Evolutionary conservation across 805 yeast genomes (phyloP).

Genomic region (Wickerhamiella australiensis): DNA sequence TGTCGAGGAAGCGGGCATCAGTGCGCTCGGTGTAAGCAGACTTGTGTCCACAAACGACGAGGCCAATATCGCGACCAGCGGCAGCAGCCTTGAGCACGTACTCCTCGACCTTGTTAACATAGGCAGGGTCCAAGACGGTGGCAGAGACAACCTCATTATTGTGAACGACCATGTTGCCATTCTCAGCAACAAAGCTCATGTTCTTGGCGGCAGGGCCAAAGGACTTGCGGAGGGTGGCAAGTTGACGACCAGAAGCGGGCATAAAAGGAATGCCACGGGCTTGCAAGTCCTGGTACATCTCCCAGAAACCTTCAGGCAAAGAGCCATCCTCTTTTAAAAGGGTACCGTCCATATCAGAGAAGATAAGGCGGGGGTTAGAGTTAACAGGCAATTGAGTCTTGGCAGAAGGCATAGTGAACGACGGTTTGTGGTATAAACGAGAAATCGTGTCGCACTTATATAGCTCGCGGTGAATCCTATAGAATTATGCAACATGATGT

Average conservation of each 20-base stretch:
- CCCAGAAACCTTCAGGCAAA: conserved; percentile 11
- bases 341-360: conserved; percentile 12
- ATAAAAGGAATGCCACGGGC: conserved; percentile 10
- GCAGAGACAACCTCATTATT: conserved; percentile 10
- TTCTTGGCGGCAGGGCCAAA: conserved; percentile 11
- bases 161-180: conserved; percentile 12
- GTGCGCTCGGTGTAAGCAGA: conserved; percentile 12
- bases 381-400: not conserved
- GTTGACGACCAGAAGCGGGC: conserved; percentile 11
- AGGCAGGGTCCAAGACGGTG: conserved; percentile 8
- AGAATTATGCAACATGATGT: conserved; percentile 3
- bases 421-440: not conserved
- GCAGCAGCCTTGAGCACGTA: conserved; percentile 11
- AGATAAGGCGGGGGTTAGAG: conserved; percentile 8
- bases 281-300: conserved; percentile 11
- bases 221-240: conserved; percentile 11
- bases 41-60: conserved; percentile 11
- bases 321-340: conserved; percentile 9
- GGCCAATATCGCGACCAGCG: conserved; percentile 12
- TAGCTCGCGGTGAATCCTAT: not conserved
- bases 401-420: conserved; percentile 2
- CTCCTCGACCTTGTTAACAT: conserved; percentile 6
- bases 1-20: conserved; percentile 8
- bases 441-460: not conserved
- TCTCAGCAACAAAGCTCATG: conserved; percentile 12